Percentiles rank a stretch among this genome's conserved stretches.
phyloP scores from a whole-genome alignment of 768 basidiomycete genomes.

The Kwoniella sp. region DNA sequence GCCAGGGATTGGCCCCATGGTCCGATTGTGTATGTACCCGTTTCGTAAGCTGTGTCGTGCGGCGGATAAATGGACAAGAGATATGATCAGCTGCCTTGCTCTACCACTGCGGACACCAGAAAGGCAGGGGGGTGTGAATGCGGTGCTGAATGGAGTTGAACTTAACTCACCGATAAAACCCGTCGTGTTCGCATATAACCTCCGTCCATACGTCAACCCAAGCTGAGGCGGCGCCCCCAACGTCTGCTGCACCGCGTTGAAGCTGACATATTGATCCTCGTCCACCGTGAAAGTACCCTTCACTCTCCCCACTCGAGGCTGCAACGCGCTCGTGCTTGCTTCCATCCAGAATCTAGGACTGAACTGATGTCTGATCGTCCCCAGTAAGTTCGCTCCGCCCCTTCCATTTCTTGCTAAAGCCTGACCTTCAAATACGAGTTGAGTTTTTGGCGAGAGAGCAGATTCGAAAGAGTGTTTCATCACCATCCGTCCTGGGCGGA shows the following conservation, averaged over 20 bases:
- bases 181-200: slow-evolving; percentile 53
- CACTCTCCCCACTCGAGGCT: slow-evolving; percentile 42
- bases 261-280: slow-evolving; percentile 43
- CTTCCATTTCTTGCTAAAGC: slow-evolving; percentile 51
- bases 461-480: slow-evolving; percentile 58
- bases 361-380: slow-evolving; percentile 75
- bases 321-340: slow-evolving; percentile 51
- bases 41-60: slow-evolving; percentile 32
- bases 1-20: slow-evolving; percentile 51
- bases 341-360: slow-evolving; percentile 65
- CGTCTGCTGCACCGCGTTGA: slow-evolving; percentile 51
- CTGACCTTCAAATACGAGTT: slow-evolving; percentile 52
- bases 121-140: too few species aligned
- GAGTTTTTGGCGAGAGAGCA: slow-evolving; percentile 48
- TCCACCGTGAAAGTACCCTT: slow-evolving; percentile 51
- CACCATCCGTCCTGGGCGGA: slow-evolving; percentile 44
- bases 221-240: slow-evolving; percentile 53
- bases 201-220: slow-evolving; percentile 51
- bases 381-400: slow-evolving; percentile 63
- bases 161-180: slow-evolving; percentile 52
- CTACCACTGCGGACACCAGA: too few species aligned
- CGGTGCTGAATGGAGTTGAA: background rate
- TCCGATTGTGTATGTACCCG: slow-evolving; percentile 55
- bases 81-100: background rate
- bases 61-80: background rate